Evolutionary conservation across 2,329 filamentous ascomycete species (phyloP), one percentile per base, ranked within the genome.

Genomic region (Claviceps sp.): DNA sequence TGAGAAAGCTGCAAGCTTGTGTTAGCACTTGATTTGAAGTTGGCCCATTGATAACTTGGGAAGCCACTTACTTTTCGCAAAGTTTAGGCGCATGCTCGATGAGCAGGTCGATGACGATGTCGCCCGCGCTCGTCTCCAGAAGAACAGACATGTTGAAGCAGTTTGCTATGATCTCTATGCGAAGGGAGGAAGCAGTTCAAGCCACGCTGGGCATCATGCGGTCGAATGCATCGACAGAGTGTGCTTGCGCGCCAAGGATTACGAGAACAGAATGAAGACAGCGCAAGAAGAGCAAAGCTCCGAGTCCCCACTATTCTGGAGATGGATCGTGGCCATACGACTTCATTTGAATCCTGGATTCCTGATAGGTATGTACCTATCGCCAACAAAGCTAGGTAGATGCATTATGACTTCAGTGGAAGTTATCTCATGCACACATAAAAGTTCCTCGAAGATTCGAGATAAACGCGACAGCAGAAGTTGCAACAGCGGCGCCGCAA

Each of bases 71-170:
- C 89, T 97, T 98, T 72, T 96, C 87, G 74, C 91, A 97, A 60
- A 89, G 83, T 68, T 84, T 91, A 1, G 91, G 93, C 42, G 89
- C 87, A 64, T 91, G 87, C 60, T 95, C 87, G 50, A 93, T 82
- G 55, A 95, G 74, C 24, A 98, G 77, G 67, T 98, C 91, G 62
- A 97, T 89, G 58, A 95, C 91, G 63, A 98, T 86, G 68, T 98
- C 93, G 63, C 91, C 91, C 1, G 84, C 80, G 54, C 86, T 95
- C 38, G 93, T 96, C 71, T 98, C 91, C 49, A 98, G 76, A 34
- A 97, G 78, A 52, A 95, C 91, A 56, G 89, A 95, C 91, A 97
- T 97, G 54, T 30, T 41, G 37, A 37, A 1, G 16, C 22, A 34
- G 11, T 10, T 42, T 34, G 2, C 6, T 38, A 34, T 38, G 30